Evolutionary conservation across 73 alveolate species (phyloP).

Genomic region (Tetrahymena thermophila): DNA sequence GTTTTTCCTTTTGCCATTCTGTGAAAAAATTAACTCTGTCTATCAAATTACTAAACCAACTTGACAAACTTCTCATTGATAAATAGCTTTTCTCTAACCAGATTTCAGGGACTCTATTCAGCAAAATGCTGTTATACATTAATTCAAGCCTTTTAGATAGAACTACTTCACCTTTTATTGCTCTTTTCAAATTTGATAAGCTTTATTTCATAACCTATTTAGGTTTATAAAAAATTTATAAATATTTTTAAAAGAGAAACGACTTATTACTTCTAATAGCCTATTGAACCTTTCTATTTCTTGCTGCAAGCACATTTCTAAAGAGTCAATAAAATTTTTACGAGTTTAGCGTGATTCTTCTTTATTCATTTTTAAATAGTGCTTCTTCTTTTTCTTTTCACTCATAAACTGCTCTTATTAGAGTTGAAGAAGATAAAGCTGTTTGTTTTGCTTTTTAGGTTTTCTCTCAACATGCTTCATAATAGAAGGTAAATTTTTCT

Average conservation of each 20-base stretch:
- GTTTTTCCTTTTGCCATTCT: slow-evolving; percentile 84
- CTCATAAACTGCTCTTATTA: not conserved
- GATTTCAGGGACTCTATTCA: slow-evolving; percentile 78
- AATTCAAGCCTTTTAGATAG: slow-evolving; percentile 85
- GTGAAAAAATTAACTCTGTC: slow-evolving; percentile 85
- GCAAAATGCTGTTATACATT: slow-evolving; percentile 74
- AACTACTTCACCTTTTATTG: slow-evolving; percentile 90
- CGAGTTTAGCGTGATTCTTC: not conserved
- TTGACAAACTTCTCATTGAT: slow-evolving; percentile 85
- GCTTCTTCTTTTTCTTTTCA: not conserved
- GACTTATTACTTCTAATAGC: slow-evolving; percentile 63
- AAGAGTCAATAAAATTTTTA: slow-evolving; percentile 44
- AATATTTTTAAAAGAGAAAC: not conserved
- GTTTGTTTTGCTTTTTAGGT: not conserved
- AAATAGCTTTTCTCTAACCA: slow-evolving; percentile 93
- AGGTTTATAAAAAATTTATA: not conserved
- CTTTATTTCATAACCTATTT: not conserved
- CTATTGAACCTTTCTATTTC: slow-evolving; percentile 79
- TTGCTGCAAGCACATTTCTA: slow-evolving; percentile 53
- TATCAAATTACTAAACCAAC: slow-evolving; percentile 80
- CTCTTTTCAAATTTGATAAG: slow-evolving; percentile 65
- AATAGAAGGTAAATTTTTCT: not conserved
- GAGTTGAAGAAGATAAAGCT: not conserved
- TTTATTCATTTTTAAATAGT: not conserved
- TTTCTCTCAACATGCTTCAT: not conserved